phyloP scores from a whole-genome alignment of 2,329 filamentous ascomycete species.

The Cladosporium halotolerans region DNA sequence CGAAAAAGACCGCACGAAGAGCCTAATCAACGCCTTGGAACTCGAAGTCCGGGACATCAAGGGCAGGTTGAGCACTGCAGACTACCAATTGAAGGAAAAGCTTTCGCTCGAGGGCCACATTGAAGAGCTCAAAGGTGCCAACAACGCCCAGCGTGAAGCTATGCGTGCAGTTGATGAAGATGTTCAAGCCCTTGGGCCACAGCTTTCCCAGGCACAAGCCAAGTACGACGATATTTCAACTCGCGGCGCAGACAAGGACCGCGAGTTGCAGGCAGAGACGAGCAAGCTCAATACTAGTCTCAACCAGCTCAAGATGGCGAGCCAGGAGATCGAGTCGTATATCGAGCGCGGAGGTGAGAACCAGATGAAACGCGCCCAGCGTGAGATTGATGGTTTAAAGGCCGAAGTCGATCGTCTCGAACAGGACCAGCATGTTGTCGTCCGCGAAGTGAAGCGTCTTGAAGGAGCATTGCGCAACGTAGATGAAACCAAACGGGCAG shows the following conservation, averaged over 20 bases:
- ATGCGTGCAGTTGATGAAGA: slow-evolving; percentile 67
- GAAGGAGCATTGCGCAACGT: slow-evolving; percentile 72
- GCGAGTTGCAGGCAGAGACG: slow-evolving; percentile 63
- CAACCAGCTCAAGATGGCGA: slow-evolving; percentile 68
- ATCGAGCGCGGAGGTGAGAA: slow-evolving; percentile 66
- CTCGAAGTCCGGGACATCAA: slow-evolving; percentile 69
- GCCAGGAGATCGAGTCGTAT: slow-evolving; percentile 74
- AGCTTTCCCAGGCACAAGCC: slow-evolving; percentile 68
- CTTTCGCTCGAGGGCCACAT: slow-evolving; percentile 63
- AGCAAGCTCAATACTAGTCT: slow-evolving; percentile 67
- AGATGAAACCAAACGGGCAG: slow-evolving; percentile 76
- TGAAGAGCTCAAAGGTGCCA: slow-evolving; percentile 64
- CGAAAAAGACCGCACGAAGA: slow-evolving; percentile 66
- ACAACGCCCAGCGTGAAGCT: slow-evolving; percentile 59
- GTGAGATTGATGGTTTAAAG: slow-evolving; percentile 63
- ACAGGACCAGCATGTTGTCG: slow-evolving; percentile 60
- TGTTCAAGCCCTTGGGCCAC: slow-evolving; percentile 65
- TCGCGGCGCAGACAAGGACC: slow-evolving; percentile 65
- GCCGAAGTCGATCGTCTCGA: slow-evolving; percentile 60
- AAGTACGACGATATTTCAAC: slow-evolving; percentile 71
- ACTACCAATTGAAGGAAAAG: slow-evolving; percentile 77
- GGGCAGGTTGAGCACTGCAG: slow-evolving; percentile 63
- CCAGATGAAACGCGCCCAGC: slow-evolving; percentile 63
- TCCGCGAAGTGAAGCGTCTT: slow-evolving; percentile 67
- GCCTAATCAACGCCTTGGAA: slow-evolving; percentile 62